A percentile compares a stretch with the other conserved stretches of the same genome.
Evolutionary conservation across 2,329 filamentous ascomycete genomes (phyloP).

Genomic region (Alternaria gansuensis): DNA sequence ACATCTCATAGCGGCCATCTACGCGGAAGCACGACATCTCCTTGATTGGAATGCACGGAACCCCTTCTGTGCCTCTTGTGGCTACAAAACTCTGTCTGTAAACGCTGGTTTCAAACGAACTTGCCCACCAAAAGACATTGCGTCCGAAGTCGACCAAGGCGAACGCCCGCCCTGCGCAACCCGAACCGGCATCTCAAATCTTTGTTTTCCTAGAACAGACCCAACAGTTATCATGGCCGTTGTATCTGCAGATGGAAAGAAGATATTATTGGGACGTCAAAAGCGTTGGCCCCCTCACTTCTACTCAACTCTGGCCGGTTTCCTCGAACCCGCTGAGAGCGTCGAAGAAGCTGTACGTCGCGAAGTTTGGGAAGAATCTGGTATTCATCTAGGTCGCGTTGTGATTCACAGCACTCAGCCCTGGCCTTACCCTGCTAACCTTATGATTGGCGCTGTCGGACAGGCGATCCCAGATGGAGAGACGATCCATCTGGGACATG

Average conservation of each 20-base stretch:
- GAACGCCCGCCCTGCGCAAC: slow-evolving; percentile 78
- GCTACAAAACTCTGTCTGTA: slow-evolving; percentile 78
- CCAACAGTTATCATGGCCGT: slow-evolving; percentile 96
- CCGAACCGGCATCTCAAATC: slow-evolving; percentile 84
- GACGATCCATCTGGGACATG: slow-evolving; percentile 81
- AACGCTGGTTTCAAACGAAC: slow-evolving; percentile 83
- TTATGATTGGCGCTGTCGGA: slow-evolving; percentile 74
- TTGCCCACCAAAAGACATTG: slow-evolving; percentile 75
- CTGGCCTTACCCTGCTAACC: slow-evolving; percentile 63
- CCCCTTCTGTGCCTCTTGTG: slow-evolving; percentile 90
- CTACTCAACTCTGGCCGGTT: slow-evolving; percentile 81
- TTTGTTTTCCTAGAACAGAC: slow-evolving; percentile 90
- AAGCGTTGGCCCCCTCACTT: slow-evolving; percentile 83
- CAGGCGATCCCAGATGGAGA: slow-evolving; percentile 85
- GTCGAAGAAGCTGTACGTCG: slow-evolving; percentile 62
- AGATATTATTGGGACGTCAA: slow-evolving; percentile 83
- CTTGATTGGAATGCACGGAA: slow-evolving; percentile 95
- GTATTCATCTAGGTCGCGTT: slow-evolving; percentile 59
- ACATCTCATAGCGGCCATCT: slow-evolving; percentile 76
- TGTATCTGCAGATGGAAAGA: slow-evolving; percentile 78
- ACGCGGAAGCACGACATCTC: slow-evolving; percentile 85
- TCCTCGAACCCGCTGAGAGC: slow-evolving; percentile 61
- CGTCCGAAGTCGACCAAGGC: slow-evolving; percentile 54
- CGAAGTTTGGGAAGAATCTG: slow-evolving; percentile 62
- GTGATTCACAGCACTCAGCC: slow-evolving; percentile 63